Percentiles rank a stretch among this genome's conserved stretches.
Conservation (phyloP, 2,329 filamentous ascomycete species). For the Fusarium buxicola region DNA sequence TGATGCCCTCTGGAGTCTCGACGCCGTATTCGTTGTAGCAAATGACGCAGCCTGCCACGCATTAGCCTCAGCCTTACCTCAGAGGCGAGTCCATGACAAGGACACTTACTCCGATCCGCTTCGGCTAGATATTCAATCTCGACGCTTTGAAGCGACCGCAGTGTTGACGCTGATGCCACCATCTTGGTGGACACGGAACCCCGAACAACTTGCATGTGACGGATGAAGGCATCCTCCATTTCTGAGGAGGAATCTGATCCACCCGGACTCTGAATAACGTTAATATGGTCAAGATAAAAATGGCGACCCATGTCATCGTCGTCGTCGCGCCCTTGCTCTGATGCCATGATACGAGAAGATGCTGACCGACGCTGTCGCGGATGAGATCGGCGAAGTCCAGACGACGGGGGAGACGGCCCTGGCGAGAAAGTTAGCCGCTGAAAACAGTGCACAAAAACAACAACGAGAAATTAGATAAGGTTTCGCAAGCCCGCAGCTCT, state of each 20-base stretch:
- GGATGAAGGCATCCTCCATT: slow-evolving; percentile 51
- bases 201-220: slow-evolving; percentile 60
- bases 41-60: slow-evolving; percentile 66
- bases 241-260: slow-evolving; percentile 26
- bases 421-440: slow-evolving; percentile 18
- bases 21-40: slow-evolving; percentile 73
- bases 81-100: neutral
- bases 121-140: slow-evolving; percentile 58
- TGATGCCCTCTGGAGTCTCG: slow-evolving; percentile 67
- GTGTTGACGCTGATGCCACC: slow-evolving; percentile 60
- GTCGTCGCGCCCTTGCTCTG: slow-evolving; percentile 41
- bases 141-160: slow-evolving; percentile 61
- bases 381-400: slow-evolving; percentile 44
- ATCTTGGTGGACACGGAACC: slow-evolving; percentile 57
- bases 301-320: slow-evolving; percentile 35
- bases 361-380: slow-evolving; percentile 45
- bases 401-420: slow-evolving; percentile 41
- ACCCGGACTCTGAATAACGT: slow-evolving; percentile 14
- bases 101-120: slow-evolving; percentile 59
- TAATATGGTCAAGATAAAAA: slow-evolving; percentile 26
- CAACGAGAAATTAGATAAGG: slow-evolving; percentile 1
- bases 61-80: slow-evolving; percentile 18
- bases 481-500: slow-evolving; percentile 12
- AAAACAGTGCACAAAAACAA: neutral
- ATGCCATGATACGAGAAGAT: slow-evolving; percentile 35